These are phyloP conservation scores for Pholiota adiposa DNA, from an alignment of 1,284 basidiomycete genomes.

Conservation along the genomic window DNA sequence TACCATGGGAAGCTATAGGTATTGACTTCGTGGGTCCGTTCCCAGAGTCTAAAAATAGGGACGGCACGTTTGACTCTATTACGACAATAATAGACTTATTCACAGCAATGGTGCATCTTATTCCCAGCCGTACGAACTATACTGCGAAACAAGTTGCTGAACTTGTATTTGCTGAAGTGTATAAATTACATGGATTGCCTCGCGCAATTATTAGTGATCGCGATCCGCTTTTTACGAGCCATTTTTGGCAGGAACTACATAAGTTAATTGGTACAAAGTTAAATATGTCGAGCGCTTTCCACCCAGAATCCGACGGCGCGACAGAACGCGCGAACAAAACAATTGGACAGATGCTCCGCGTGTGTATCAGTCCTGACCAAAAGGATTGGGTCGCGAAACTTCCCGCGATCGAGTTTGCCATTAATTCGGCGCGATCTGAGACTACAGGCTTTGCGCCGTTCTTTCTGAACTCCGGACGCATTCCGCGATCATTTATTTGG, in stretches of 20 bases:
- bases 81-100: constrained; percentile 39
- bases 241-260: constrained; percentile 45
- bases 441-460: constrained; percentile 11
- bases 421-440: constrained; percentile 10
- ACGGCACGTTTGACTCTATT: constrained; percentile 23
- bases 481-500: constrained; percentile 32
- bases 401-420: constrained; percentile 9
- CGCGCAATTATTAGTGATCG: constrained; percentile 42
- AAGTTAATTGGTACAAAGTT: constrained; percentile 38
- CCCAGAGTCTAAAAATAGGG: constrained; percentile 19
- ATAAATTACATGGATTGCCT: constrained; percentile 42
- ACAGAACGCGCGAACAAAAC: constrained; percentile 40
- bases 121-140: constrained; percentile 33
- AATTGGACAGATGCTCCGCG: constrained; percentile 21
- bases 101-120: constrained; percentile 35
- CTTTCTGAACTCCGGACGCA: constrained; percentile 28
- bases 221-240: constrained; percentile 42
- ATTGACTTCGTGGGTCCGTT: constrained; percentile 36
- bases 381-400: constrained; percentile 40
- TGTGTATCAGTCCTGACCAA: constrained; percentile 36
- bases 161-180: constrained; percentile 38
- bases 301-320: constrained; percentile 46
- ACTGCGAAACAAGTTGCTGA: constrained; percentile 39
- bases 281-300: constrained; percentile 43
- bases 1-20: constrained; percentile 38